Percentiles rank a stretch among this genome's conserved stretches.
phyloP scores from a whole-genome alignment of 495 filamentous ascomycete species.

The Terfezia boudieri region DNA sequence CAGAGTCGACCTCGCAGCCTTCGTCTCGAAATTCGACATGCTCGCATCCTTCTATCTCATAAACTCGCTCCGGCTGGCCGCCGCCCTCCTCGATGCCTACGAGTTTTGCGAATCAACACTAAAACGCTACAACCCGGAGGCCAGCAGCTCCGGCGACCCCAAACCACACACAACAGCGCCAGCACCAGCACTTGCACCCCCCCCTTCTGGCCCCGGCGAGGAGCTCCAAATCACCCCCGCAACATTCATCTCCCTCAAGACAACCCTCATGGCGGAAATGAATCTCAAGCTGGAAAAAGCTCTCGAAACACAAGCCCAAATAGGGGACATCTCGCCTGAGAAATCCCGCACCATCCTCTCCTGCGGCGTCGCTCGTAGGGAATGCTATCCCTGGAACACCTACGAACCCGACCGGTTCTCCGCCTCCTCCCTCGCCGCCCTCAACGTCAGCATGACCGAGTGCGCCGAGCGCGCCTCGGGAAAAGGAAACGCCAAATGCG shows the following conservation, averaged over 20 bases:
- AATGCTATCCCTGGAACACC: constrained; percentile 85
- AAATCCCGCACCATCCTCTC: neutral
- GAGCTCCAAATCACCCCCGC: neutral
- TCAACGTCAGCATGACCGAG: constrained; percentile 41
- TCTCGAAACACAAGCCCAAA: neutral
- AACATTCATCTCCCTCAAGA: neutral
- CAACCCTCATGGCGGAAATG: neutral
- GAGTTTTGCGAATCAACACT: neutral
- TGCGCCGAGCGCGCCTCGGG: constrained; percentile 37
- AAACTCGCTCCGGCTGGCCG: neutral
- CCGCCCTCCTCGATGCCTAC: neutral
- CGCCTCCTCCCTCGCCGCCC: constrained; percentile 35
- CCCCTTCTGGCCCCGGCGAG: neutral
- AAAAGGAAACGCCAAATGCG: constrained; percentile 24
- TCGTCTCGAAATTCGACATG: neutral
- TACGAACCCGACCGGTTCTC: constrained; percentile 72
- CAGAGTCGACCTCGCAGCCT: neutral
- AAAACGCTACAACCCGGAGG: neutral
- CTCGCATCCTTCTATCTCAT: neutral
- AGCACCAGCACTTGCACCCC: neutral
- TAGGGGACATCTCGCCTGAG: neutral
- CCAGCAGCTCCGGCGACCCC: neutral
- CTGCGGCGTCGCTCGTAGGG: constrained; percentile 29
- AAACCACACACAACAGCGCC: neutral
- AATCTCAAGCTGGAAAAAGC: neutral